These are phyloP conservation scores for Exophiala xenobiotica DNA, from an alignment of 2,329 filamentous ascomycete genomes.

Conservation along the genomic window DNA sequence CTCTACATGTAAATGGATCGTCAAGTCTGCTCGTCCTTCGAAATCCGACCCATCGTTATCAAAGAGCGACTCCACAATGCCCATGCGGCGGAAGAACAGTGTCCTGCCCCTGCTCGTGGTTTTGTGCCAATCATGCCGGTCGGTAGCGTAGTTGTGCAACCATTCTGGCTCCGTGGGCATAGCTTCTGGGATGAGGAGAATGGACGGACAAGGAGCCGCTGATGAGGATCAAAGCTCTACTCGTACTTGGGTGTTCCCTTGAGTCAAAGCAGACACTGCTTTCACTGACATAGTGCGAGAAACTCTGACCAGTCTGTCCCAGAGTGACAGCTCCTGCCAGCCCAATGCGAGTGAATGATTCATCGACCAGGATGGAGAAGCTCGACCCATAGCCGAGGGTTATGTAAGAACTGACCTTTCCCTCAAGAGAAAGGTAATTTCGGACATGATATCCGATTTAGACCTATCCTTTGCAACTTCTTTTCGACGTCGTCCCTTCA, in stretches of 20 bases:
- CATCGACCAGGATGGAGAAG: background rate
- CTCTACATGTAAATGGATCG: constrained; percentile 20
- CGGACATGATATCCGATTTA: background rate
- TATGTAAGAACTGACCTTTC: too few species aligned
- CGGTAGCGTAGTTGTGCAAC: constrained; percentile 19
- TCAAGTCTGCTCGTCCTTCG: constrained; percentile 28
- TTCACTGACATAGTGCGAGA: too few species aligned
- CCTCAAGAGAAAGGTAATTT: background rate
- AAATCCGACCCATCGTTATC: constrained; percentile 25
- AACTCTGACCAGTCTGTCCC: too few species aligned
- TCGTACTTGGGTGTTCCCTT: too few species aligned
- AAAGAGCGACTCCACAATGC: constrained; percentile 28
- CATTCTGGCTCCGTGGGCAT: background rate
- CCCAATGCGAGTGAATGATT: too few species aligned
- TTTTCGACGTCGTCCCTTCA: background rate
- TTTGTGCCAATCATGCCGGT: constrained; percentile 16
- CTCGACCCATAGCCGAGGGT: background rate
- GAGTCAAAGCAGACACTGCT: too few species aligned
- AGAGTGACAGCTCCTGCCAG: too few species aligned
- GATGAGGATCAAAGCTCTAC: too few species aligned
- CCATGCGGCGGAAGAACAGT: constrained; percentile 18
- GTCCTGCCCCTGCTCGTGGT: background rate
- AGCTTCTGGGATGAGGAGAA: too few species aligned
- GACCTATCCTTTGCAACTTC: background rate
- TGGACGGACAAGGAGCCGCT: too few species aligned